These are phyloP conservation scores for Jackrogersella minutella DNA, from an alignment of 495 filamentous ascomycete genomes.

Conservation along the genomic window DNA sequence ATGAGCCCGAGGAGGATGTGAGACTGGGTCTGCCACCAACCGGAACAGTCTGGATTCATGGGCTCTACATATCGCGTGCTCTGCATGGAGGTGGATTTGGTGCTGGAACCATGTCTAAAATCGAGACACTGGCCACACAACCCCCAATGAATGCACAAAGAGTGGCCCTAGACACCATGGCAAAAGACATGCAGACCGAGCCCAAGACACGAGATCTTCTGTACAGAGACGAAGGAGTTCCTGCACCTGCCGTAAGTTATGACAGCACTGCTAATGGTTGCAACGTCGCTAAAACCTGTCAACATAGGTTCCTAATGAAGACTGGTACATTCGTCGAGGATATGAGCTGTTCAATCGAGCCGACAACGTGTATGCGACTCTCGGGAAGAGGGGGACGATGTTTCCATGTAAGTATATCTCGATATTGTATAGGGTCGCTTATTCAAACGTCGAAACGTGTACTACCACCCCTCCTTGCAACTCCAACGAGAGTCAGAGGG, in stretches of 20 bases:
- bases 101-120: conserved; percentile 49
- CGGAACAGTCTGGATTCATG: conserved; percentile 47
- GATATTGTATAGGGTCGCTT: neutral
- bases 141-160: conserved; percentile 46
- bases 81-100: conserved; percentile 50
- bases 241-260: conserved; percentile 40
- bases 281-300: conserved; percentile 18
- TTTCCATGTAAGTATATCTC: conserved; percentile 29
- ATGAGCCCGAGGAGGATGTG: conserved; percentile 40
- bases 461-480: conserved; percentile 10
- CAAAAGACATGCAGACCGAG: conserved; percentile 38
- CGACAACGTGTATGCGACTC: conserved; percentile 18
- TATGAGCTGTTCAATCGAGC: conserved; percentile 45
- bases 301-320: conserved; percentile 49
- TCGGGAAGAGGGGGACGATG: conserved; percentile 5
- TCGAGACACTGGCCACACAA: conserved; percentile 43
- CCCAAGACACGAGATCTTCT: conserved; percentile 29
- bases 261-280: neutral
- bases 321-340: conserved; percentile 67
- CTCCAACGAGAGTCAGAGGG: neutral
- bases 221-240: conserved; percentile 24
- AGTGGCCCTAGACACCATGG: conserved; percentile 47
- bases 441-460: conserved; percentile 6
- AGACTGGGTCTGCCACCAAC: conserved; percentile 34
- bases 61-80: conserved; percentile 49